These are phyloP conservation scores for Withania somnifera DNA, from an alignment of 305 asterid genomes.

Conservation along the genomic window DNA sequence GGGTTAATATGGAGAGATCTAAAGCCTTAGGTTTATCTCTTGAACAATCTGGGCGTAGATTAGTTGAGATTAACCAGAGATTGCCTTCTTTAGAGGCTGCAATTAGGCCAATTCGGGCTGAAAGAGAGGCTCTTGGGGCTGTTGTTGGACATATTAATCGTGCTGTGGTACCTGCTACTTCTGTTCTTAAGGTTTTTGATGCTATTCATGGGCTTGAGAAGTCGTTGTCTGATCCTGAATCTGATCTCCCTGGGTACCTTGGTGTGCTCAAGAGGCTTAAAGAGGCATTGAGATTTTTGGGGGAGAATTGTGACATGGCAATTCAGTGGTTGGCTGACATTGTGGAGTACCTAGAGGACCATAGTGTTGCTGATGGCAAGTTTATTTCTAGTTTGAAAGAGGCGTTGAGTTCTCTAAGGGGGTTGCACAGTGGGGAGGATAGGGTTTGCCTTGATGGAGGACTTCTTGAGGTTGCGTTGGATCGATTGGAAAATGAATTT, in stretches of 20 bases:
- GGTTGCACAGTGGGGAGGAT: constrained; percentile 53
- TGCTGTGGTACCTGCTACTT: constrained; percentile 86
- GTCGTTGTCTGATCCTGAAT: constrained; percentile 72
- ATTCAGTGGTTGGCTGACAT: constrained; percentile 86
- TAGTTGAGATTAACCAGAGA: constrained; percentile 58
- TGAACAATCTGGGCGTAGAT: constrained; percentile 51
- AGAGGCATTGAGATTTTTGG: constrained; percentile 69
- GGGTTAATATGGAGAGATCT: constrained; percentile 49
- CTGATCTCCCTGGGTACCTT: constrained; percentile 65
- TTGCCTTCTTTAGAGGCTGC: constrained; percentile 63
- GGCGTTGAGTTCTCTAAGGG: constrained; percentile 37
- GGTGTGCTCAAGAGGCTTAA: constrained; percentile 71
- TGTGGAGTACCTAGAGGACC: constrained; percentile 80
- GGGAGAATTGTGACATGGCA: constrained; percentile 79
- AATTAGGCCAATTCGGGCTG: constrained; percentile 66
- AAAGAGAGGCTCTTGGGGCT: constrained; percentile 48
- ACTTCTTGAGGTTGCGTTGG: constrained; percentile 54
- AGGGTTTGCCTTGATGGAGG: constrained; percentile 83
- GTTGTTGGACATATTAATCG: constrained; percentile 82
- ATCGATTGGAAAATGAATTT: constrained; percentile 62
- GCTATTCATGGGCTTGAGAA: constrained; percentile 92
- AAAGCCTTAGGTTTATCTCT: constrained; percentile 36
- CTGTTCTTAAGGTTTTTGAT: constrained; percentile 87
- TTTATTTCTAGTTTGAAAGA: constrained; percentile 52
- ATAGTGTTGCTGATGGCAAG: constrained; percentile 65